A percentile compares a stretch with the other conserved stretches of the same genome.
Evolutionary conservation across 2,329 filamentous ascomycete genomes (phyloP).

Genomic region (Fusarium subglutinans): DNA sequence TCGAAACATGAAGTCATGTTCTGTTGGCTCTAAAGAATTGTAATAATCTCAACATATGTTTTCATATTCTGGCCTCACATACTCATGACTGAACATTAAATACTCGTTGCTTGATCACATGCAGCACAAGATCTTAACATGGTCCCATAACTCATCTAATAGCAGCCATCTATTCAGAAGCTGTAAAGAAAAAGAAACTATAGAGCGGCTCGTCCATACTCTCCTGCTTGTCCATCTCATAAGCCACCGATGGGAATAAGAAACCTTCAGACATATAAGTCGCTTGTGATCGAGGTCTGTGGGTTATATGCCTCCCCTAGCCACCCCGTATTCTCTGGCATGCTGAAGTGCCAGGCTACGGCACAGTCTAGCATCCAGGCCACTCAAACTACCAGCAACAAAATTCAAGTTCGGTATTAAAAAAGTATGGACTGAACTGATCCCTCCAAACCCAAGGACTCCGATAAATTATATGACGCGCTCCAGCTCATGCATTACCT

Average conservation of each 20-base stretch:
- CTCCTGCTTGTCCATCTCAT: conserved; percentile 32
- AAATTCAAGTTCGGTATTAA: conserved; percentile 48
- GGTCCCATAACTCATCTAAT: conserved; percentile 21
- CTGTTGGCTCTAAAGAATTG: background rate
- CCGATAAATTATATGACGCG: conserved; percentile 51
- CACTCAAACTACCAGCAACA: conserved; percentile 37
- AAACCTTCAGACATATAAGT: background rate
- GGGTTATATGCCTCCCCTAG: background rate
- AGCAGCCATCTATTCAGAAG: conserved; percentile 45
- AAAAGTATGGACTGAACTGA: conserved; percentile 50
- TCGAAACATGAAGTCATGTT: background rate
- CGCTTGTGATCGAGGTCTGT: background rate
- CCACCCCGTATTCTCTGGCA: conserved; percentile 32
- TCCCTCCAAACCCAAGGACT: conserved; percentile 53
- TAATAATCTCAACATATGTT: background rate
- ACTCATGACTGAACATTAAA: background rate
- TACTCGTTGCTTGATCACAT: background rate
- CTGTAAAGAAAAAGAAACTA: conserved; percentile 39
- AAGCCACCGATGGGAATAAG: background rate
- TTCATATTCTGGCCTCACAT: background rate
- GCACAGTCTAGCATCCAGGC: conserved; percentile 24
- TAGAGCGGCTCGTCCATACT: conserved; percentile 41
- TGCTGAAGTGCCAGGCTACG: conserved; percentile 32
- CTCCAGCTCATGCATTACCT: conserved; percentile 43
- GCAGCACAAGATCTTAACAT: background rate